A percentile compares a stretch with the other conserved stretches of the same genome.
Evolutionary conservation across 768 basidiomycete genomes (phyloP).

Genomic region (Tephrocybe sp.): DNA sequence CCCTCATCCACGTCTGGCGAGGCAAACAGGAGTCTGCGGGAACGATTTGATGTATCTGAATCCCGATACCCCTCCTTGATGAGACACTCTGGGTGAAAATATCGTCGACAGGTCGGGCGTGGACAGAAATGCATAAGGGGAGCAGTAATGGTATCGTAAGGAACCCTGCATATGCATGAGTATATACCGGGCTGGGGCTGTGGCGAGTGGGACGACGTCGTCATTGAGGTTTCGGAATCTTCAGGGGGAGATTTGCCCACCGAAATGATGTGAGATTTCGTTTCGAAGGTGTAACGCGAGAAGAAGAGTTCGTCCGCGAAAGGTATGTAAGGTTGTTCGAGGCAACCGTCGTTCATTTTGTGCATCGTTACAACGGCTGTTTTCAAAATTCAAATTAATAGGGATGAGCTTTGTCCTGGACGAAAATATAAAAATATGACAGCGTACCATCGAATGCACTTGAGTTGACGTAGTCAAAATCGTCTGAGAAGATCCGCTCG

Average conservation of each 20-base stretch:
- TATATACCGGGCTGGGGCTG: slow-evolving; percentile 40
- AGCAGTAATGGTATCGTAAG: slow-evolving; percentile 43
- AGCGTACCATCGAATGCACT: slow-evolving; percentile 44
- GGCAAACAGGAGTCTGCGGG: slow-evolving; percentile 30
- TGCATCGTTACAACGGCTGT: slow-evolving; percentile 35
- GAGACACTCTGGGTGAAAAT: slow-evolving; percentile 51
- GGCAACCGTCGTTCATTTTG: slow-evolving; percentile 35
- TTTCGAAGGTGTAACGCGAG: slow-evolving; percentile 43
- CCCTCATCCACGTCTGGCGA: slow-evolving; percentile 27
- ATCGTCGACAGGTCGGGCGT: slow-evolving; percentile 41
- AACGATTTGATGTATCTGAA: slow-evolving; percentile 13
- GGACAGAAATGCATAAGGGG: slow-evolving; percentile 58
- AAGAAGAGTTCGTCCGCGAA: slow-evolving; percentile 40
- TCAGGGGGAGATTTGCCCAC: slow-evolving; percentile 24
- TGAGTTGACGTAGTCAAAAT: slow-evolving; percentile 44
- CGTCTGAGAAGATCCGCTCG: slow-evolving; percentile 51
- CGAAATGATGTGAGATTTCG: slow-evolving; percentile 27
- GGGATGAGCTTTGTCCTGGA: no score
- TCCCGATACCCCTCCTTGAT: slow-evolving; percentile 23
- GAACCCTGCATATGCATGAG: slow-evolving; percentile 44
- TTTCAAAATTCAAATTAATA: neutral
- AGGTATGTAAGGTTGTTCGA: slow-evolving; percentile 38
- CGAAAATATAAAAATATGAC: no score
- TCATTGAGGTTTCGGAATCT: neutral
- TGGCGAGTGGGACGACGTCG: neutral